Evolutionary conservation across 2,329 filamentous ascomycete genomes (phyloP).

Genomic region (Cercospora beticola): DNA sequence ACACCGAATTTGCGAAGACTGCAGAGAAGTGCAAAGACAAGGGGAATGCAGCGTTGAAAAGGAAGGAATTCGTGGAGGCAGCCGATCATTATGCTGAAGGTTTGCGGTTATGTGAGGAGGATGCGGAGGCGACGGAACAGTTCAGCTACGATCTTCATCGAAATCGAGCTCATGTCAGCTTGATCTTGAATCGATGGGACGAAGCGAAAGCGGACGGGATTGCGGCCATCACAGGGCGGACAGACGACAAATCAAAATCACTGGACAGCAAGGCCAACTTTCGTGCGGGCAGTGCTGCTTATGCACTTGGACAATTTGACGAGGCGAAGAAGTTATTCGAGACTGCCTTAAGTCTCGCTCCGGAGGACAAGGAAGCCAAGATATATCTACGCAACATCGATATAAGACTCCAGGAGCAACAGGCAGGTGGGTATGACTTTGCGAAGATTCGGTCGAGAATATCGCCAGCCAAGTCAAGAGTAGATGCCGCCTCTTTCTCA

Average conservation of each 20-base stretch:
- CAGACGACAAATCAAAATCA: constrained; percentile 12
- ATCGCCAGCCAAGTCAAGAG: constrained; percentile 1
- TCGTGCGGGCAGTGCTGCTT: constrained; percentile 31
- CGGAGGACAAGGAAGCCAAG: constrained; percentile 19
- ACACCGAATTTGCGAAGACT: neutral
- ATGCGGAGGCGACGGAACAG: neutral
- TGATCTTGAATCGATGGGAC: constrained; percentile 16
- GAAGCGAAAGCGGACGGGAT: constrained; percentile 19
- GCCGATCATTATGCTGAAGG: constrained; percentile 27
- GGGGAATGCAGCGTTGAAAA: constrained; percentile 34
- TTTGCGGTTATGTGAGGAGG: constrained; percentile 10
- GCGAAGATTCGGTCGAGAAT: constrained; percentile 17
- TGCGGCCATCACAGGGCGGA: constrained; percentile 6
- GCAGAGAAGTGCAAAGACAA: constrained; percentile 31
- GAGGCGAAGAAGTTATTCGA: constrained; percentile 17
- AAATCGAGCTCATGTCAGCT: constrained; percentile 19
- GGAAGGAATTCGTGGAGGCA: constrained; percentile 26
- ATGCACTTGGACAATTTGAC: constrained; percentile 24
- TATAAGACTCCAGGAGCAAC: constrained; percentile 24
- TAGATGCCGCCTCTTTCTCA: constrained; percentile 28
- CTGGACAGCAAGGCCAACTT: constrained; percentile 30
- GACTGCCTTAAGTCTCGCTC: constrained; percentile 14
- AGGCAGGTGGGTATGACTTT: constrained; percentile 29
- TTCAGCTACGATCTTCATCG: constrained; percentile 16
- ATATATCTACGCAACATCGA: constrained; percentile 15